Percentiles rank a stretch among this genome's conserved stretches.
Conservation (phyloP, 1,139 yeast genomes). For the Yamadazyma trypodendri region DNA sequence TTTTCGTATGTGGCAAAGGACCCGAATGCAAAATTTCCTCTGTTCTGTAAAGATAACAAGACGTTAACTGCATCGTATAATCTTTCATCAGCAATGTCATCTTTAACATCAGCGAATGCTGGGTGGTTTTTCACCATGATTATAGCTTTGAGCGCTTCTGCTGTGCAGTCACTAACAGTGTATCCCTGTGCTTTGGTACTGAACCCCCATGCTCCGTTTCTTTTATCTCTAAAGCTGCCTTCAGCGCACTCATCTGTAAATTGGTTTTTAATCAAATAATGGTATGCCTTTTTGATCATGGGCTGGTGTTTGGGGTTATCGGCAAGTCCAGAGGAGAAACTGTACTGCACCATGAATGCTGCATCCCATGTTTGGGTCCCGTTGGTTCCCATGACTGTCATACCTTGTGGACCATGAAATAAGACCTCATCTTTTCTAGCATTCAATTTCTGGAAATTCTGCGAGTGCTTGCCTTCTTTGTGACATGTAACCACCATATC, state of each 20-base stretch:
- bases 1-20: slow-evolving; percentile 91
- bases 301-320: slow-evolving; percentile 65
- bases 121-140: slow-evolving; percentile 81
- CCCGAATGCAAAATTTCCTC: slow-evolving; percentile 80
- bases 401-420: slow-evolving; percentile 86
- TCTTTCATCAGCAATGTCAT: slow-evolving; percentile 51
- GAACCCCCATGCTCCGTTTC: slow-evolving; percentile 97
- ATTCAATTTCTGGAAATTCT: slow-evolving; percentile 53
- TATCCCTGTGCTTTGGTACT: slow-evolving; percentile 95
- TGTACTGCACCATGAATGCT: slow-evolving; percentile 85
- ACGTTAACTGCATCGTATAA: slow-evolving; percentile 65
- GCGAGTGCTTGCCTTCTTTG: slow-evolving; percentile 72
- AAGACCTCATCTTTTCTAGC: slow-evolving; percentile 71
- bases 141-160: slow-evolving; percentile 92
- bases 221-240: slow-evolving; percentile 78
- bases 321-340: slow-evolving; percentile 76
- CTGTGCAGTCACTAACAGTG: slow-evolving; percentile 95
- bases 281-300: slow-evolving; percentile 60
- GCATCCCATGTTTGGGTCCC: slow-evolving; percentile 98
- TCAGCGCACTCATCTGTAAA: slow-evolving; percentile 76
- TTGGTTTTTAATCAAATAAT: slow-evolving; percentile 78
- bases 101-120: slow-evolving; percentile 34
- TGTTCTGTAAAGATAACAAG: slow-evolving; percentile 66
- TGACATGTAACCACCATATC: slow-evolving; percentile 67
- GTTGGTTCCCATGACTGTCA: slow-evolving; percentile 95